Conservation (phyloP, 2,329 filamentous ascomycete genomes). For the Alternaria atra region DNA sequence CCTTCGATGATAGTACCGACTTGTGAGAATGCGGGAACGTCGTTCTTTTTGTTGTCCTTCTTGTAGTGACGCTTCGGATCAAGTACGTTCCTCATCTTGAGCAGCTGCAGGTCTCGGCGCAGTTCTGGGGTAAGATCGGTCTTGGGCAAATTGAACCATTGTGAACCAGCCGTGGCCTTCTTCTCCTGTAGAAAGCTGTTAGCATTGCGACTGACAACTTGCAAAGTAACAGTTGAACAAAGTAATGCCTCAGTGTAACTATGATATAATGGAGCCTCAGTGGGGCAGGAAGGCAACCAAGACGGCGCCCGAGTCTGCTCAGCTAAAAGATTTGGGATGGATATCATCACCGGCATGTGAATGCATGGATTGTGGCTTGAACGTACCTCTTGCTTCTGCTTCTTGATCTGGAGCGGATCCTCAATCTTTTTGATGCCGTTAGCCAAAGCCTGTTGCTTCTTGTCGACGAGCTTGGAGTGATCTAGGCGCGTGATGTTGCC, state of each 20-base stretch:
- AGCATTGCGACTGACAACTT: slow-evolving; percentile 22
- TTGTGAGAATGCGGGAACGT: slow-evolving; percentile 83
- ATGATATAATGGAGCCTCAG: slow-evolving; percentile 73
- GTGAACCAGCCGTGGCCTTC: slow-evolving; percentile 74
- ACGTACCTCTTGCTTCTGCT: slow-evolving; percentile 62
- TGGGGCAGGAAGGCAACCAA: slow-evolving; percentile 78
- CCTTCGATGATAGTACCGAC: slow-evolving; percentile 89
- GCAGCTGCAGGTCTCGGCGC: slow-evolving; percentile 86
- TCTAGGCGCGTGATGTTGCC: slow-evolving; percentile 64
- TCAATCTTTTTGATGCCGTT: slow-evolving; percentile 63
- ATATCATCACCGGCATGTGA: slow-evolving; percentile 74
- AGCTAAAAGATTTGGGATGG: slow-evolving; percentile 72
- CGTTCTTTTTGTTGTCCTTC: slow-evolving; percentile 77
- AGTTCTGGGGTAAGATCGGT: slow-evolving; percentile 85
- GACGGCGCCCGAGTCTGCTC: slow-evolving; percentile 79
- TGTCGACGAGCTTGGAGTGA: slow-evolving; percentile 59
- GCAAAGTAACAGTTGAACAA: slow-evolving; percentile 14
- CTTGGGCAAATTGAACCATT: slow-evolving; percentile 89
- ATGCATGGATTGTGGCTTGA: background rate
- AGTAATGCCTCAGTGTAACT: slow-evolving; percentile 74
- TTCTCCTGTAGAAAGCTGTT: slow-evolving; percentile 57
- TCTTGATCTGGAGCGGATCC: slow-evolving; percentile 59
- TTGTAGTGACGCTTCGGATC: slow-evolving; percentile 92
- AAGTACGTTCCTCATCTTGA: slow-evolving; percentile 87
- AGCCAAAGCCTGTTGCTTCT: slow-evolving; percentile 58